A percentile compares a stretch with the other conserved stretches of the same genome.
Evolutionary conservation across 768 basidiomycete genomes (phyloP).

Genomic region (Mycena amicta): DNA sequence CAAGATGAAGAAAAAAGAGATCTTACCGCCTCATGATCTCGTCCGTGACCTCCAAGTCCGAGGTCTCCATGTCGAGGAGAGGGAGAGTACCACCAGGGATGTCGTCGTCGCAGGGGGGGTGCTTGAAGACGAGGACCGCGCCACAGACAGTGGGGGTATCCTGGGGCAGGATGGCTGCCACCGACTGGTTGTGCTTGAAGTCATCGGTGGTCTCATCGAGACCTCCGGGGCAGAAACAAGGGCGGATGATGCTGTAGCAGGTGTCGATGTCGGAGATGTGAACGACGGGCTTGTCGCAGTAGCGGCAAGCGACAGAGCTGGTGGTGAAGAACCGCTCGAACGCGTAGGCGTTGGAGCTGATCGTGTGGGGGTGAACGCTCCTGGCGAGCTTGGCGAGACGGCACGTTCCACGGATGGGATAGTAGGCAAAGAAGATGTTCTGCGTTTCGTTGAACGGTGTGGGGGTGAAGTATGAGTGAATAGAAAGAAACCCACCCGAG

Average conservation of each 20-base stretch:
- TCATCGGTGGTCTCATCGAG: background rate
- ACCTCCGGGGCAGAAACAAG: background rate
- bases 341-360: background rate
- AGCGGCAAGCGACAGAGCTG: background rate
- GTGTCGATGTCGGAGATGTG: background rate
- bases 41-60: background rate
- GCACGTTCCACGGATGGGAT: background rate
- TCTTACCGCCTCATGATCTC: background rate
- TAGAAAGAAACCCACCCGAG: no score
- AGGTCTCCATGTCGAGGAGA: background rate
- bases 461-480: no score
- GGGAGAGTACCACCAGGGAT: background rate
- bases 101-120: background rate
- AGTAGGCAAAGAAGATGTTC: no score
- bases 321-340: background rate
- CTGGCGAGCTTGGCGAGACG: background rate
- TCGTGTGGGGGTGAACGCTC: background rate
- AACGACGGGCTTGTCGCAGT: background rate
- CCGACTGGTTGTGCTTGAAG: background rate
- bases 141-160: background rate
- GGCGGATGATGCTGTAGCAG: background rate
- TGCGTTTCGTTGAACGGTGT: no score
- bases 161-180: background rate
- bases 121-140: background rate
- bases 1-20: background rate